Evolutionary conservation across 2,329 filamentous ascomycete species (phyloP).

Genomic region (Westerdykella aurantiaca): DNA sequence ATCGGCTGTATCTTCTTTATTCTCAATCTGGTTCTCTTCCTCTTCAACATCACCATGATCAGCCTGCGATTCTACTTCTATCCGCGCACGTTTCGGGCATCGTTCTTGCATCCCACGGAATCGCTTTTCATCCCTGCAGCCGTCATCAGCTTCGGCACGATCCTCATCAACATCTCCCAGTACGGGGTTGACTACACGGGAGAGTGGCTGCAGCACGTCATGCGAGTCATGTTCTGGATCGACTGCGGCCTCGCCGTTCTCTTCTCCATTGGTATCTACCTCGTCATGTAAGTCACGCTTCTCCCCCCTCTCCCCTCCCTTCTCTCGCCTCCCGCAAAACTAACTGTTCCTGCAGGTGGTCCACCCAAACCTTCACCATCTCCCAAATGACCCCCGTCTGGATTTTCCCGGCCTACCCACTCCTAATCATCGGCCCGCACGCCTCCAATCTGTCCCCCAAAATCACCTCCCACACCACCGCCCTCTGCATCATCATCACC

Average conservation of each 20-base stretch:
- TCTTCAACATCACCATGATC: constrained; percentile 64
- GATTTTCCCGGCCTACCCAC: constrained; percentile 81
- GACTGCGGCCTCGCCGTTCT: constrained; percentile 63
- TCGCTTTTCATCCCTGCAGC: constrained; percentile 69
- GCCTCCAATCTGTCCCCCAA: constrained; percentile 54
- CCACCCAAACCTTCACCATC: constrained; percentile 63
- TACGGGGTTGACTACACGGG: constrained; percentile 58
- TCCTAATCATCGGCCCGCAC: constrained; percentile 70
- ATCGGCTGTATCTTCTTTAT: constrained; percentile 47
- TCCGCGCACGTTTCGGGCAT: constrained; percentile 64
- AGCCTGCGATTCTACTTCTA: constrained; percentile 62
- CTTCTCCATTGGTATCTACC: constrained; percentile 65
- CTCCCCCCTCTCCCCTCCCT: not conserved
- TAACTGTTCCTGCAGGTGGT: constrained; percentile 47
- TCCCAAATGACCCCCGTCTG: constrained; percentile 82
- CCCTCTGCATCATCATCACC: constrained; percentile 54
- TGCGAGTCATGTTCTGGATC: constrained; percentile 68
- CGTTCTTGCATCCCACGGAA: constrained; percentile 71
- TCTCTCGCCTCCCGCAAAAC: not conserved
- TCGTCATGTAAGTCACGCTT: constrained; percentile 57
- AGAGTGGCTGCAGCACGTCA: constrained; percentile 51
- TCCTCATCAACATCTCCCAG: constrained; percentile 64
- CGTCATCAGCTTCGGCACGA: constrained; percentile 59
- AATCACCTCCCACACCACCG: constrained; percentile 35
- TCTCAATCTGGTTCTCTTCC: constrained; percentile 54